These are phyloP conservation scores for Plasmodium inui DNA, from an alignment of 169 alveolate species.

Conservation along the genomic window DNA sequence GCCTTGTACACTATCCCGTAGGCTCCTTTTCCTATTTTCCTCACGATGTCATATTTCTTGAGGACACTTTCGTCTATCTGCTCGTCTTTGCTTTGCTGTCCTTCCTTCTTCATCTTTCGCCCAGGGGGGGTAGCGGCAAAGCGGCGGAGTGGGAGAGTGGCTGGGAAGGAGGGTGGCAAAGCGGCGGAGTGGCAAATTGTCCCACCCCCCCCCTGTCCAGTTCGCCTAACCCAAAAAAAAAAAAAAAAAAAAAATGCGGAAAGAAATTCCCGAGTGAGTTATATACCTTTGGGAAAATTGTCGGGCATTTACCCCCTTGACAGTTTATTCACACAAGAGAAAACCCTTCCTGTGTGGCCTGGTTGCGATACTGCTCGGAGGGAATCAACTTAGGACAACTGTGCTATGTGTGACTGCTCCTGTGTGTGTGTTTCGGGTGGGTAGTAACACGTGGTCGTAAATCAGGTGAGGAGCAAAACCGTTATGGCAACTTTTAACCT, in stretches of 20 bases:
- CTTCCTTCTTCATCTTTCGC: not conserved
- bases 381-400: not conserved
- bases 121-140: not conserved
- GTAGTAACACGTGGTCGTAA: not conserved
- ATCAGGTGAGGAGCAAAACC: not conserved
- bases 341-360: not conserved
- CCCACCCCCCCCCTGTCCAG: not conserved
- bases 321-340: not conserved
- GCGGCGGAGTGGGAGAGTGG: not conserved
- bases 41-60: constrained; percentile 90
- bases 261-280: not conserved
- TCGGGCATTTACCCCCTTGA: not conserved
- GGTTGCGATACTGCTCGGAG: not conserved
- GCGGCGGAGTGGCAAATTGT: not conserved
- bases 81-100: not conserved
- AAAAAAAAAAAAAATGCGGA: constrained; percentile 6
- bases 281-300: not conserved
- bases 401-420: no score
- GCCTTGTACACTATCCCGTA: constrained; percentile 99
- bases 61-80: constrained; percentile 94
- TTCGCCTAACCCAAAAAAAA: not conserved
- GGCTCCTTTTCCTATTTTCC: constrained; percentile 97
- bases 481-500: not conserved
- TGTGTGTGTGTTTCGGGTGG: no score
- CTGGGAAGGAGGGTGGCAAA: not conserved